Evolutionary conservation across 2,329 filamentous ascomycete species (phyloP), one percentile per base, ranked within the genome.

Genomic region (Trichoderma asperellum): DNA sequence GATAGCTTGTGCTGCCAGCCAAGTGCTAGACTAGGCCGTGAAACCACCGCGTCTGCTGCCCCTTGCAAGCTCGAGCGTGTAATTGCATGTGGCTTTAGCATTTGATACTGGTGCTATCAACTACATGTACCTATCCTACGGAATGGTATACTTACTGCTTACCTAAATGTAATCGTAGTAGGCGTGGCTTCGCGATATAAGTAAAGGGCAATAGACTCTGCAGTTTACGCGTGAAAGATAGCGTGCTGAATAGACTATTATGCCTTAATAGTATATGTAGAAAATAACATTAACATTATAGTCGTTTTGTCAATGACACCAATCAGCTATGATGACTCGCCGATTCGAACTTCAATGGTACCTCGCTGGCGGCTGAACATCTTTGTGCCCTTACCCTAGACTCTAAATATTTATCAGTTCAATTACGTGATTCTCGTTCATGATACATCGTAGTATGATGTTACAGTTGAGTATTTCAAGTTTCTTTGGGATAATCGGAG

Each of bases 1-100:
- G 8, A 24, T 52, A 12, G 40, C 40, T 21, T 67, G 55, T 67
- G n/a, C 64, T 67, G 64, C 32, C 40, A 56, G 59, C 59, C 64
- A 58, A 49, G 14, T 16, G 64, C 43, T 37, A 67, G 55, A 67
- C 64, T 16, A 3, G 64, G 52, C 34, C 14, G 29, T 67, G 64
- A 59, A 52, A 67, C 64, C 64, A 52, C 21, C 12, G 55, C 55
- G 40, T 67, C 43, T 59, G 29, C 40, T 49, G 4, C 43, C 55
- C 63, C 63, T 5, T 58, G 63, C 40, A 43, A 34, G 12, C 5
- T 18, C 53, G 34, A 49, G 2, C 29, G 8, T 32, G 24, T 40
- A 16, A 11, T 21, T 43, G 24, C 24, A 24, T 24, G 24, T 24
- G 24, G 24, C 24, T 24, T 24, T 27, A 40, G 0, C 8, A 21